Evolutionary conservation across 177 flowering plant genomes (phyloP).

Genomic region (Tripterygium wilfordii): DNA sequence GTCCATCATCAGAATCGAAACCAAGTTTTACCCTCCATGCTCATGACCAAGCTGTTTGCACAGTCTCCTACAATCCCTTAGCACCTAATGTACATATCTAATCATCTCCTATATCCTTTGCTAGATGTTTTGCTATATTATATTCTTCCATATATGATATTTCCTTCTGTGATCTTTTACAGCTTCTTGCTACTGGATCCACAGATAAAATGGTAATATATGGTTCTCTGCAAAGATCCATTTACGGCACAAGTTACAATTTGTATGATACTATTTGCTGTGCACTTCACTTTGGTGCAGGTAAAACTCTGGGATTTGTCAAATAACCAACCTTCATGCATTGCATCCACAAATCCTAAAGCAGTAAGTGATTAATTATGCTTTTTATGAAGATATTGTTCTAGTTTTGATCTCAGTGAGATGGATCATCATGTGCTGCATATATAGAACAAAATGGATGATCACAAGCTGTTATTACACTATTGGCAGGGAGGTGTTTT

Average conservation of each 20-base stretch:
- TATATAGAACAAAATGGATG: not conserved
- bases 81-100: slow-evolving; percentile 58
- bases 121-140: too few species aligned
- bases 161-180: slow-evolving; percentile 17
- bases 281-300: too few species aligned
- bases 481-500: slow-evolving; percentile 71
- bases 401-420: too few species aligned
- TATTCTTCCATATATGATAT: not conserved
- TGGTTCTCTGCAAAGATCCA: too few species aligned
- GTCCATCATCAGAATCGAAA: slow-evolving; percentile 35
- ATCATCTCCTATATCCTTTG: not conserved
- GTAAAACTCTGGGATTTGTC: slow-evolving; percentile 89
- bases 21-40: slow-evolving; percentile 89
- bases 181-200: slow-evolving; percentile 94
- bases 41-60: slow-evolving; percentile 84
- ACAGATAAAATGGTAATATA: slow-evolving; percentile 86
- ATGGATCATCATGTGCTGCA: too few species aligned
- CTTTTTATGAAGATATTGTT: too few species aligned
- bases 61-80: slow-evolving; percentile 57
- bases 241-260: too few species aligned
- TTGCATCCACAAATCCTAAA: slow-evolving; percentile 70
- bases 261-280: too few species aligned
- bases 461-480: not conserved
- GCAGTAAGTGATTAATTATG: slow-evolving; percentile 58
- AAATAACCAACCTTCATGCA: slow-evolving; percentile 69